Evolutionary conservation across 495 filamentous ascomycete species (phyloP).

Genomic region (Penicilliopsis zonata): DNA sequence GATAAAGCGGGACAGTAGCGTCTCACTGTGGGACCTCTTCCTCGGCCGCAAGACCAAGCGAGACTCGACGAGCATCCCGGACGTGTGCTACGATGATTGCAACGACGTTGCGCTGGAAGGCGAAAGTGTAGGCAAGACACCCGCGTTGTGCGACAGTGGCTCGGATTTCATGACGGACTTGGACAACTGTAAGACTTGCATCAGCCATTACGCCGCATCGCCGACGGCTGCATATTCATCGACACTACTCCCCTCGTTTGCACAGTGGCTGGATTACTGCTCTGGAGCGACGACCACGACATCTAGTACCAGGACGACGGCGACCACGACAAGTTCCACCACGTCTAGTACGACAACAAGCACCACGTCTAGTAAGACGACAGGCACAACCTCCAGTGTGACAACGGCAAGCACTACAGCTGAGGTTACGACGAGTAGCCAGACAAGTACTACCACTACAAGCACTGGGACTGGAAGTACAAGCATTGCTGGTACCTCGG

Average conservation of each 20-base stretch:
- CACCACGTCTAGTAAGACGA: not conserved
- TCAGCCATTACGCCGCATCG: no score
- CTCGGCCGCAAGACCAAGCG: slow-evolving; percentile 3
- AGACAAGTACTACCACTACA: no score
- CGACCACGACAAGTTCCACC: not conserved
- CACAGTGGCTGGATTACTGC: not conserved
- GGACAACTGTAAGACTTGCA: no score
- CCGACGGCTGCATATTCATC: not conserved
- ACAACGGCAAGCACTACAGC: not conserved
- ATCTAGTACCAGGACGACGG: no score
- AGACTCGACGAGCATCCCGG: slow-evolving; percentile 9
- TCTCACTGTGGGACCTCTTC: not conserved
- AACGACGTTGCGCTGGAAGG: slow-evolving; percentile 36
- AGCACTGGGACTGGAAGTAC: no score
- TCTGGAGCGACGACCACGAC: not conserved
- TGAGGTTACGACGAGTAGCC: not conserved
- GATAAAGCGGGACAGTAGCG: slow-evolving; percentile 1
- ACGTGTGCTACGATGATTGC: slow-evolving; percentile 42
- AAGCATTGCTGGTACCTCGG: no score
- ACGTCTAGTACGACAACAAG: not conserved
- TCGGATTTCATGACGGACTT: no score
- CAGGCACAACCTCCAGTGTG: not conserved
- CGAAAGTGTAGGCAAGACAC: slow-evolving; percentile 30
- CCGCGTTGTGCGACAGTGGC: slow-evolving; percentile 31
- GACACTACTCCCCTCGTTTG: not conserved